These are phyloP conservation scores for Podaxis pistillaris DNA, from an alignment of 768 basidiomycete species.

Conservation along the genomic window DNA sequence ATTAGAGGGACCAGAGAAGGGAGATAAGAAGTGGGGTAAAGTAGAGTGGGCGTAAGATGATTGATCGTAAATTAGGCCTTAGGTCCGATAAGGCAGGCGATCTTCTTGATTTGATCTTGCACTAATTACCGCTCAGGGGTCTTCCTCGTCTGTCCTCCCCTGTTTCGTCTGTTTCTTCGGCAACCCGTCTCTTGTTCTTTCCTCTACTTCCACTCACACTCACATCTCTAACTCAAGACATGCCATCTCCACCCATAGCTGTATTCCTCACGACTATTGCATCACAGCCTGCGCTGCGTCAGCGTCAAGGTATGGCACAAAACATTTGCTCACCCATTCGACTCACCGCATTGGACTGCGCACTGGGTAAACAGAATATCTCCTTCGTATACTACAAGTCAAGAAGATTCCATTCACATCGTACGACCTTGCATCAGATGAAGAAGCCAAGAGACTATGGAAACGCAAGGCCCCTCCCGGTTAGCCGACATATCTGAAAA, in stretches of 20 bases:
- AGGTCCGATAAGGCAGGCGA: slow-evolving; percentile 7
- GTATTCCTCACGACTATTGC: slow-evolving; percentile 88
- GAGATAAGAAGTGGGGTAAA: not conserved
- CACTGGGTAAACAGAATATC: slow-evolving; percentile 55
- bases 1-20: not conserved
- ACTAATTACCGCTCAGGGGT: slow-evolving; percentile 2
- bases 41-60: not conserved
- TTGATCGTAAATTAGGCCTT: slow-evolving; percentile 2
- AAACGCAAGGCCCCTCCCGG: slow-evolving; percentile 75
- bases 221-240: slow-evolving; percentile 23
- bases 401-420: slow-evolving; percentile 82
- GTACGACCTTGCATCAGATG: slow-evolving; percentile 85
- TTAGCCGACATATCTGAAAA: slow-evolving; percentile 24
- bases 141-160: not conserved
- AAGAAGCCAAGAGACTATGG: slow-evolving; percentile 78
- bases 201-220: not conserved
- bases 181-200: not conserved
- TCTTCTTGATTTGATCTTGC: not conserved
- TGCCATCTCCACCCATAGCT: slow-evolving; percentile 83
- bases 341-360: not conserved
- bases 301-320: slow-evolving; percentile 63
- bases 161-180: not conserved
- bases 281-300: slow-evolving; percentile 72
- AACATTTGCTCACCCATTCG: no score
- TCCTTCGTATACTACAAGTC: slow-evolving; percentile 78